Base-by-base conservation (phyloP, 2,329 filamentous ascomycete species). In the Apiospora malaysiana region DNA sequence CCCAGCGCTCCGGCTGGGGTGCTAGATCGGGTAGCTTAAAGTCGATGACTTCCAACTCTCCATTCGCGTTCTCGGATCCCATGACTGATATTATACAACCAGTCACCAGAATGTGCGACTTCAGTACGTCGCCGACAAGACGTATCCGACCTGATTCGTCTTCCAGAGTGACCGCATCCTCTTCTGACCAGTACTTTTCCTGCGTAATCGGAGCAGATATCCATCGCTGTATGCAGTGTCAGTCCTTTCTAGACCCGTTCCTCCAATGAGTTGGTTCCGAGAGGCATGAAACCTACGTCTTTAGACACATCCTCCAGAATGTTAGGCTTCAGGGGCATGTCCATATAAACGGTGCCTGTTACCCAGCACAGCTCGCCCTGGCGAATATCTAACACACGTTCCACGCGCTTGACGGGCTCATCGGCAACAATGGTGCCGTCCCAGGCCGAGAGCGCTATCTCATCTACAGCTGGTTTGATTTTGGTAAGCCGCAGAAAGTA, bases 361-460 rank as follows among this genome's bases (percentile, higher is more conserved):
- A 99, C 93, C 94, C 95, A 99, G 83, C 95, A 98, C 46, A 98
- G 85, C 83, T 98, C 91, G 73, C 96, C 96, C 84, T 98, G 96
- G 72, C 95, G 91, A 68, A 99, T 96, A 82, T 99, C 95, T 42
- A 99, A 88, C 72, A 99, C 96, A 75, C 96, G 88, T 43, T 98
- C 93, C 21, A 97, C 94, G 74, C 87, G 90, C 75, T 87, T 88
- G 14, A 94, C 94, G 70, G 85, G 85, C 79, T 97, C 94, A 47
- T 90, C 93, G 8, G 89, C 93, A 75, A 98, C 91, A 78, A 92
- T 88, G 69, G 94, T 92, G 68, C 89, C 92, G 66, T 89, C 87
- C 94, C 96, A 99, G 8, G 92, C 90, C 45, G 91, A 90, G 21
- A 84, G 82, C 0, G 95, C 95, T 68, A 93, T 87, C 73, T 88